phyloP scores from a whole-genome alignment of 805 yeast species.

The Monosporozyma solicola region DNA sequence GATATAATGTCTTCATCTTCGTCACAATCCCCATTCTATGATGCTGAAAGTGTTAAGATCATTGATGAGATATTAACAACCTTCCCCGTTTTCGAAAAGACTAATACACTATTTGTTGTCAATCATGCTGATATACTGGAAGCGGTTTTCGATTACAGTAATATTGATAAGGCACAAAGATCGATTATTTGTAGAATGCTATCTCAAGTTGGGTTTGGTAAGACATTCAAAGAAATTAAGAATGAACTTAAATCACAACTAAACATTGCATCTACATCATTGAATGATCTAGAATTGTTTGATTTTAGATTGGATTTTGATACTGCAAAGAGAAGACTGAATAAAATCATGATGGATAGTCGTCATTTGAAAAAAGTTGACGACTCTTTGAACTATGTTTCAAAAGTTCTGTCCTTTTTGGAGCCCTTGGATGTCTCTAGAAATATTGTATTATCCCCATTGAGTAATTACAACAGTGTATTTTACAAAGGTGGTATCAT shows the following conservation, averaged over 20 bases:
- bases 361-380: slow-evolving; percentile 55
- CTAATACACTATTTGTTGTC: slow-evolving; percentile 50
- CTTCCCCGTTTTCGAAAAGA: slow-evolving; percentile 57
- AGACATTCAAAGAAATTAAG: slow-evolving; percentile 50
- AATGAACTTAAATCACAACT: slow-evolving; percentile 52
- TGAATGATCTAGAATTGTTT: slow-evolving; percentile 73
- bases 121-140: slow-evolving; percentile 79
- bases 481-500: slow-evolving; percentile 76
- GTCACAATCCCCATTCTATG: slow-evolving; percentile 47
- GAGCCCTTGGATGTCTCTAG: slow-evolving; percentile 51
- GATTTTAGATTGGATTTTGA: slow-evolving; percentile 68
- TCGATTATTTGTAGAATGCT: slow-evolving; percentile 58
- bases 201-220: slow-evolving; percentile 69
- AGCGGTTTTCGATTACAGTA: slow-evolving; percentile 70
- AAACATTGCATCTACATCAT: slow-evolving; percentile 69
- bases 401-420: slow-evolving; percentile 45
- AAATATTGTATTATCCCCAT: slow-evolving; percentile 60
- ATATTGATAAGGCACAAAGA: slow-evolving; percentile 66
- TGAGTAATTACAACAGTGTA: slow-evolving; percentile 71
- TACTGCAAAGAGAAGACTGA: slow-evolving; percentile 51
- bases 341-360: slow-evolving; percentile 65
- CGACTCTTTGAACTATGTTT: slow-evolving; percentile 51
- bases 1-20: slow-evolving; percentile 58
- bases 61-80: slow-evolving; percentile 60
- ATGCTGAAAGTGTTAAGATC: slow-evolving; percentile 83